Base-by-base conservation (phyloP, 768 basidiomycete species). In the Inosperma sp. region DNA sequence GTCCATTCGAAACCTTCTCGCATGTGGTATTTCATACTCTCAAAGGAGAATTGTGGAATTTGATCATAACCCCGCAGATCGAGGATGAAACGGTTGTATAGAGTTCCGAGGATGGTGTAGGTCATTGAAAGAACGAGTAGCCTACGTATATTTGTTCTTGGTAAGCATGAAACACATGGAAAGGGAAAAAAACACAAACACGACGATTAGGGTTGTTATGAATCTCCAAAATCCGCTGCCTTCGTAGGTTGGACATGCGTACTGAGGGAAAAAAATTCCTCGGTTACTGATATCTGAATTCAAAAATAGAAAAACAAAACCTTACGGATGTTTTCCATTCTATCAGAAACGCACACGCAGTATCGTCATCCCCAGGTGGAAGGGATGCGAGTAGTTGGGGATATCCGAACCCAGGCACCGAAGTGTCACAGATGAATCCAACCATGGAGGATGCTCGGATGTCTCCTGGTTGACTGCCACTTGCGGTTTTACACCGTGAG, bases 241-340 rank as follows among this genome's bases (percentile, higher is more conserved):
- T 64, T 82, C 80, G 31, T 78, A 77, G 0, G 81, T 80, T 7
- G 87, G 80, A 61, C 90, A 93, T 7, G 90, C 90, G 59, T 75
- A 74, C 85, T 88, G 7, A 51, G 37, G 33, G 12, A 43, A 19
- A 2, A 19, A 3, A 27, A 9, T 30, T 14, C 3, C 2, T 10
- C 12, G 17, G 30, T 4, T 43, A 13, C 14, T 56, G 35, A 54
- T 29, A 44, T 17, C 34, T 21, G 42, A 33, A 40, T 16, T 49
- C 43, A 16, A 44, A 29, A 25, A 33, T 22, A 36, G 7, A 36
- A 25, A n/a, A 22, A 19, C 5, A 65, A n/a, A 2, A 1, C 23
- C 79, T 59, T 56, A 92, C 90, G 58, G 81, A 82, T 4, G 87
- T 92, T 49, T 77, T 73, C 92, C 92, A 94, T 69, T 93, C 89